Evolutionary conservation across 2,329 filamentous ascomycete genomes (phyloP).

Genomic region (Colletotrichum higginsianum): DNA sequence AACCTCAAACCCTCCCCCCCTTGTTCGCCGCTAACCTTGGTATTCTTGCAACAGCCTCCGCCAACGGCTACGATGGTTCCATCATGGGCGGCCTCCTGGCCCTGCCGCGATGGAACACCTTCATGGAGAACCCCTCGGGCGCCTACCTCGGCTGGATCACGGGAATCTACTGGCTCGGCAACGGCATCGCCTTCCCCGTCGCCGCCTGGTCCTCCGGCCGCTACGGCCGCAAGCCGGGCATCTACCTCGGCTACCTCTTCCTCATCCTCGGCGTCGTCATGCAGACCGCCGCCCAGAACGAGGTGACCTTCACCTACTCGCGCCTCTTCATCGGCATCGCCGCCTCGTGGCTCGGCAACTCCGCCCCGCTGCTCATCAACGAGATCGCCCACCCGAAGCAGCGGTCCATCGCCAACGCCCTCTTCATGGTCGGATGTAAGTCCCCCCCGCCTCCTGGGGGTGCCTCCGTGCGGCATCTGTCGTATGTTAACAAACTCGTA

Average conservation of each 20-base stretch:
- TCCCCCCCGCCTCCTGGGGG: not conserved
- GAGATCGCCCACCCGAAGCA: slow-evolving; percentile 54
- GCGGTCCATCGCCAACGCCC: slow-evolving; percentile 34
- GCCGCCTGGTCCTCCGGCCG: slow-evolving; percentile 53
- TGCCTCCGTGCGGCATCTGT: not conserved
- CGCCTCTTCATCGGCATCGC: slow-evolving; percentile 54
- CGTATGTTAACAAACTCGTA: slow-evolving; percentile 43
- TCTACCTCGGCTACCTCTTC: slow-evolving; percentile 33
- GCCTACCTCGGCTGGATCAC: slow-evolving; percentile 56
- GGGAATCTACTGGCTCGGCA: slow-evolving; percentile 56
- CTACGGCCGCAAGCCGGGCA: slow-evolving; percentile 37
- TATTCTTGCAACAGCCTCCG: slow-evolving; percentile 48
- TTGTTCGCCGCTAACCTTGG: not conserved
- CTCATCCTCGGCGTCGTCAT: slow-evolving; percentile 44
- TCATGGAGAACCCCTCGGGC: slow-evolving; percentile 56
- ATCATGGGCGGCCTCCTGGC: slow-evolving; percentile 63
- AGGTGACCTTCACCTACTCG: slow-evolving; percentile 51
- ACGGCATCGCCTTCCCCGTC: slow-evolving; percentile 50
- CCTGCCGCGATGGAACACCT: slow-evolving; percentile 56
- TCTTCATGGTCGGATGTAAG: slow-evolving; percentile 29
- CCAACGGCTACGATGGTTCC: slow-evolving; percentile 54
- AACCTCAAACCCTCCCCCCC: too few relatives aligned
- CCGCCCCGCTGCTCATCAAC: slow-evolving; percentile 52
- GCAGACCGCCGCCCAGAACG: slow-evolving; percentile 46
- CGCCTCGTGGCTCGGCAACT: slow-evolving; percentile 47